Evolutionary conservation across 2,329 filamentous ascomycete species (phyloP), one percentile per base, ranked within the genome.

Genomic region (Coniosporium tulheliwenetii): DNA sequence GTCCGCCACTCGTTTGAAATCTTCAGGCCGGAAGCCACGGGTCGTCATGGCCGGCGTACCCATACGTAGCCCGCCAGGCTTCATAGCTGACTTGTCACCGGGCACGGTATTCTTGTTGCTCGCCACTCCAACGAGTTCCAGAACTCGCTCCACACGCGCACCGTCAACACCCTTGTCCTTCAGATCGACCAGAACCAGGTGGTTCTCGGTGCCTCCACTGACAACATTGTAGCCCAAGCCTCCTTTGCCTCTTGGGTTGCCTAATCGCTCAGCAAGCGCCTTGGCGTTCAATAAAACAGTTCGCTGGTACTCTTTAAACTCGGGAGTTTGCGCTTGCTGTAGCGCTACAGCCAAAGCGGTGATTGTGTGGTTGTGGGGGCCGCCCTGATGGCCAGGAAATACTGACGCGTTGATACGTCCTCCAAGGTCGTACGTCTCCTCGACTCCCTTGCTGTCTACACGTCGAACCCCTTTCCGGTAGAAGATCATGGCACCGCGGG

Each of bases 101-200:
- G 91, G 91, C 0, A 95, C 89, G 7, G 91, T 95, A 68, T 98
- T 98, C 74, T 98, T 98, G 73, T 98, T 98, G 58, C 84, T 82
- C n/a, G 91, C 91, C 40, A 96, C 89, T 52, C 89, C 89, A 49
- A 93, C 85, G 37, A 93, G 76, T 60, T 95, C 87, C 16, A 95
- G 73, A 12, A 94, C 79, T 37, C 85, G 79, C 67, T 95, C 87
- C 10, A 94, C 85, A 40, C 87, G 80, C 16, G 82, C 81, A 50
- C 87, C 87, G 56, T 98, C 91, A 45, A 98, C 78, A 43, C 73
- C 72, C 58, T 91, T 83, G 32, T 84, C 78, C 67, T 93, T 93
- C 39, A 98, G 75, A 61, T 98, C 91, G 38, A 91, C 71, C 13
- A 98, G 74, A 9, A 98, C 83, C 48, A 98, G 79, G 65, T 98